Percentiles rank a stretch among this genome's conserved stretches.
These are phyloP conservation scores for Fusarium devonianum DNA, from an alignment of 2,329 filamentous ascomycete genomes.

Conservation along the genomic window DNA sequence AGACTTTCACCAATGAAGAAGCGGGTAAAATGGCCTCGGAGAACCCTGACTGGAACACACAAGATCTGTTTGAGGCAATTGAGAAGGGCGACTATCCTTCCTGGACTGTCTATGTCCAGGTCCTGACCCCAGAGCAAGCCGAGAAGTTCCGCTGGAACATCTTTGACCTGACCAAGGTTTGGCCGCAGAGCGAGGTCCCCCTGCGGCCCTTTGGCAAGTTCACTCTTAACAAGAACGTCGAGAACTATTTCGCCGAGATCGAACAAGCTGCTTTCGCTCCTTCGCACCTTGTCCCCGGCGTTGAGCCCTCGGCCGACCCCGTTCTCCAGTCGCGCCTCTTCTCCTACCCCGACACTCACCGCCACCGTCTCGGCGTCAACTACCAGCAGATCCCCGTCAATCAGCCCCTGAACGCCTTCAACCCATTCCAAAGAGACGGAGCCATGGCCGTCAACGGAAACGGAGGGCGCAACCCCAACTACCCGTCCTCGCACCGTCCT, in stretches of 20 bases:
- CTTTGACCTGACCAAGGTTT: conserved; percentile 75
- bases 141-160: conserved; percentile 71
- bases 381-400: conserved; percentile 71
- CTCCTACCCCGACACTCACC: conserved; percentile 67
- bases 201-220: conserved; percentile 71
- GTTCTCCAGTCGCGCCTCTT: conserved; percentile 68
- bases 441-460: conserved; percentile 73
- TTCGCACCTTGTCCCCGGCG: conserved; percentile 68
- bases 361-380: conserved; percentile 69
- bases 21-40: conserved; percentile 60
- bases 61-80: conserved; percentile 71
- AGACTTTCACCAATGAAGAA: conserved; percentile 65
- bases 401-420: conserved; percentile 61
- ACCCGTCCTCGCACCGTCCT: conserved; percentile 58
- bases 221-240: conserved; percentile 69
- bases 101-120: conserved; percentile 71
- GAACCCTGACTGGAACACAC: conserved; percentile 68
- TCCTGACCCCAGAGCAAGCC: conserved; percentile 68
- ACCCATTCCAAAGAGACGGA: conserved; percentile 78
- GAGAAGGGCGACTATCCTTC: conserved; percentile 65
- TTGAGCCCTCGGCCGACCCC: conserved; percentile 68
- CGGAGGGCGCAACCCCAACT: conserved; percentile 67
- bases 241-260: conserved; percentile 68
- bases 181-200: conserved; percentile 73
- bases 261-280: conserved; percentile 74